Conservation (phyloP, 192 early-diverging fungal species). For the Rhizophagus clarus region DNA sequence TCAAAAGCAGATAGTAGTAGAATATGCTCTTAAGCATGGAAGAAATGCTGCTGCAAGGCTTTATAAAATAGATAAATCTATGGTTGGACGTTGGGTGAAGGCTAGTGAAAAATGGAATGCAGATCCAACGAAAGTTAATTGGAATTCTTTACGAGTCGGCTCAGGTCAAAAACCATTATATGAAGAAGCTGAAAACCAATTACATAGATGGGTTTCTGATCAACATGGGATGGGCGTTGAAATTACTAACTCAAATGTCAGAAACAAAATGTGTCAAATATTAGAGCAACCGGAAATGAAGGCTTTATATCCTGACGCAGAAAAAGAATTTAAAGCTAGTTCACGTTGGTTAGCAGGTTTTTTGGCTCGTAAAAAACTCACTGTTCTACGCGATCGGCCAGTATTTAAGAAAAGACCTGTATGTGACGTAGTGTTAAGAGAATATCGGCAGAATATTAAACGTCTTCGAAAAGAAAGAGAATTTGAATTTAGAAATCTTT, state of each 20-base stretch:
- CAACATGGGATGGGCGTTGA: not conserved
- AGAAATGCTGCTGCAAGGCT: slow-evolving; percentile 2
- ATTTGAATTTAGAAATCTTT: not conserved
- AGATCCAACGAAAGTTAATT: not conserved
- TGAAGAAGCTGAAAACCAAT: not conserved
- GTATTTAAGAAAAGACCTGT: not conserved
- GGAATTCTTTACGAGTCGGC: not conserved
- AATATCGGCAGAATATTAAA: not conserved
- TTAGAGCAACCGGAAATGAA: not conserved
- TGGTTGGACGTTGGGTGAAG: slow-evolving; percentile 3
- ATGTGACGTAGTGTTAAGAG: not conserved
- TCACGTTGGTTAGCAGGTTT: slow-evolving; percentile 4
- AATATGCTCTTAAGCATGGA: slow-evolving; percentile 11
- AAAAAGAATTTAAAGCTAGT: not conserved
- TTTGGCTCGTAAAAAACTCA: not conserved
- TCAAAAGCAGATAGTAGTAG: not conserved
- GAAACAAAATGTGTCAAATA: not conserved
- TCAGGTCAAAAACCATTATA: slow-evolving; percentile 7
- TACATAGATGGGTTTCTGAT: not conserved
- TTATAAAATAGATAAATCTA: slow-evolving; percentile 8
- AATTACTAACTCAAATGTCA: not conserved
- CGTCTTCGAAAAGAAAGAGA: not conserved
- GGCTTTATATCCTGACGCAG: not conserved
- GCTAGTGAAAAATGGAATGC: slow-evolving; percentile 9
- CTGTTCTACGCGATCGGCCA: not conserved